A percentile compares a stretch with the other conserved stretches of the same genome.
Evolutionary conservation across 225 moss, liverwort and hornwort species (phyloP).

Genomic region (Takakia lepidozioides): DNA sequence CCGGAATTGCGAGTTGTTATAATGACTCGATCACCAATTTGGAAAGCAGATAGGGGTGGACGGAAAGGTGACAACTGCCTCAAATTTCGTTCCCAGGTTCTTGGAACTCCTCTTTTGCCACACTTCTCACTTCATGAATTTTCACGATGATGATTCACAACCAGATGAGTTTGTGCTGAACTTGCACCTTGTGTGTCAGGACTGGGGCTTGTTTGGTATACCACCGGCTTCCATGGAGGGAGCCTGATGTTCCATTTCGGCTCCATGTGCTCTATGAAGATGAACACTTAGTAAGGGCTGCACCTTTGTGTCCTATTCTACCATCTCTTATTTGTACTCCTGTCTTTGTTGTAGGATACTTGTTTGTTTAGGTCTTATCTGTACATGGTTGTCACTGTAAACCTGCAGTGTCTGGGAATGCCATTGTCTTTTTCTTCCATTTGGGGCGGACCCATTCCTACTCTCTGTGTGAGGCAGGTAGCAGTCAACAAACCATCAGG

Average conservation of each 20-base stretch:
- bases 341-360: background rate
- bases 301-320: background rate
- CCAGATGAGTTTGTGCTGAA: background rate
- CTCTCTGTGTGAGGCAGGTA: constrained; percentile 46
- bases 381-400: no score
- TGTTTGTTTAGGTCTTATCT: background rate
- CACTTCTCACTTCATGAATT: background rate
- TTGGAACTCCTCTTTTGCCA: background rate
- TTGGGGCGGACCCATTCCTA: background rate
- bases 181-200: constrained; percentile 17
- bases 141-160: background rate
- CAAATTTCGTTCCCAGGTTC: constrained; percentile 55
- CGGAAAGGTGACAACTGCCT: constrained; percentile 37
- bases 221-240: constrained; percentile 73
- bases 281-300: constrained; percentile 51
- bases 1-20: no score
- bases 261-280: constrained; percentile 71
- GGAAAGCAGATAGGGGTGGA: constrained; percentile 67
- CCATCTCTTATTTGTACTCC: no score
- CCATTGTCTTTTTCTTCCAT: background rate
- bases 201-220: constrained; percentile 51
- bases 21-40: constrained; percentile 3
- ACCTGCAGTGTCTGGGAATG: no score
- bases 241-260: constrained; percentile 59
- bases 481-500: constrained; percentile 86